Conservation (phyloP, 352 stramenopile genomes). For the Plasmopara viticola region DNA sequence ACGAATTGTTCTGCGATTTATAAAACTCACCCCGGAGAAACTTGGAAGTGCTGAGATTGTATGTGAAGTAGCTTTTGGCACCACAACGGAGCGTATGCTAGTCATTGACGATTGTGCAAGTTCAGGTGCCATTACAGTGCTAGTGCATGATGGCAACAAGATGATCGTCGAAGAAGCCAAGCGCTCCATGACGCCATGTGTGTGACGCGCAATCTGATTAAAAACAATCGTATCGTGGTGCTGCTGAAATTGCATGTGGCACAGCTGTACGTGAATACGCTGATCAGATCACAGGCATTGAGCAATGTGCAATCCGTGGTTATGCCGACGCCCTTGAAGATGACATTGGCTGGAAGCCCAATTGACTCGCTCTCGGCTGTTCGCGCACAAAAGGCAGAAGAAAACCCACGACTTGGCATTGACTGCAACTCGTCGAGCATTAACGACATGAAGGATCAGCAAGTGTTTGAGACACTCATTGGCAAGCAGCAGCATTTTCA, state of each 20-base stretch:
- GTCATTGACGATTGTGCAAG: conserved; percentile 98
- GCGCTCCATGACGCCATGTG: conserved; percentile 99
- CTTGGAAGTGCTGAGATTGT: conserved; percentile 93
- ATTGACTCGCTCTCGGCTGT: conserved; percentile 98
- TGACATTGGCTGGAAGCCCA: conserved; percentile 95
- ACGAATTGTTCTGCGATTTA: conserved; percentile 97
- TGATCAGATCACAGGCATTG: conserved; percentile 78
- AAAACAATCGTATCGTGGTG: conserved; percentile 99
- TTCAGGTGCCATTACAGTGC: conserved; percentile 97
- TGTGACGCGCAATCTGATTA: conserved; percentile 98
- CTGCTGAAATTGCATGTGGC: conserved; percentile 96
- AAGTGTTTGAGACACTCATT: conserved; percentile 99
- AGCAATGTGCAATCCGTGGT: conserved; percentile 97
- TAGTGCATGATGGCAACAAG: conserved; percentile 98
- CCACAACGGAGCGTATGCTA: conserved; percentile 97
- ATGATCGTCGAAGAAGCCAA: conserved; percentile 99
- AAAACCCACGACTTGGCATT: conserved; percentile 94
- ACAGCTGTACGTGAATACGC: conserved; percentile 89
- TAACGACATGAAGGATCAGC: conserved; percentile 97
- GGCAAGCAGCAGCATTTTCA: conserved; percentile 99
- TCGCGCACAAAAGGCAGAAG: conserved; percentile 92
- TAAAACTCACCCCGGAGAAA: conserved; percentile 96
- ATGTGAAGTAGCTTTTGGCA: conserved; percentile 96
- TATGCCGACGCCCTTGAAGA: conserved; percentile 99
- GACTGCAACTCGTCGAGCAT: conserved; percentile 93